Base-by-base conservation (phyloP, 2,329 filamentous ascomycete species). In the Aspergillus neotritici region DNA sequence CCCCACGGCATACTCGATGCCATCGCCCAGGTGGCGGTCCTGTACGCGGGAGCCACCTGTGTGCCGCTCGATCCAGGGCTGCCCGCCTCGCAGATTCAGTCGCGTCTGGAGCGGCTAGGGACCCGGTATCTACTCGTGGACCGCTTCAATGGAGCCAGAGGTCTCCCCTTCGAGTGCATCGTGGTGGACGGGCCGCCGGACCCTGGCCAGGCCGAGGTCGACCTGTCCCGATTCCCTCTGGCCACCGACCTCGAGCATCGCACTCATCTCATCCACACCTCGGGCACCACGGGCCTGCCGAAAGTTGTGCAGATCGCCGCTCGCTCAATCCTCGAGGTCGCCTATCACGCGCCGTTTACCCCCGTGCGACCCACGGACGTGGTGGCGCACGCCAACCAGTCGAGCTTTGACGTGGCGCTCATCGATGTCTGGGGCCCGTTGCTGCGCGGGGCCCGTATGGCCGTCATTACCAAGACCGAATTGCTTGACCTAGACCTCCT, bases 281-380 rank as follows among this genome's bases (percentile, higher is more conserved):
- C 73, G 3, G 86, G 86, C 2, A 52, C 55, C 1, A 84, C 88
- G 64, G 85, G 84, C 31, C 71, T 76, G 54, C 86, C 86, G 21
- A 93, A 90, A 69, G 86, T 85, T 48, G 88, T 94, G 7, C 75
- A 81, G 43, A 87, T 87, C 57, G 79, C 83, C 3, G 83, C 87
- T 60, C 72, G 30, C 13, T 36, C 44, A 6, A 5, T 47, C 6
- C 38, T 52, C 30, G 48, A 48, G 14, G 41, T 45, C 10, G 30
- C 14, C 12, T 31, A 47, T 1, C 34, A 49, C 5, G 15, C 29
- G 1, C 21, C 34, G 13, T 11, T 37, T 35, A 8, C 31, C 44
- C 13, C 30, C 12, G 3, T n/a, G 31, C 17, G 43, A 40, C 5
- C 43, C 43, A 16, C 39, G 39, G 17, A 17, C 17, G 17, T 17